Evolutionary conservation across 257 asterid genomes (phyloP), one percentile per base, ranked within the genome.

Genomic region (Penstemon newberryi): DNA sequence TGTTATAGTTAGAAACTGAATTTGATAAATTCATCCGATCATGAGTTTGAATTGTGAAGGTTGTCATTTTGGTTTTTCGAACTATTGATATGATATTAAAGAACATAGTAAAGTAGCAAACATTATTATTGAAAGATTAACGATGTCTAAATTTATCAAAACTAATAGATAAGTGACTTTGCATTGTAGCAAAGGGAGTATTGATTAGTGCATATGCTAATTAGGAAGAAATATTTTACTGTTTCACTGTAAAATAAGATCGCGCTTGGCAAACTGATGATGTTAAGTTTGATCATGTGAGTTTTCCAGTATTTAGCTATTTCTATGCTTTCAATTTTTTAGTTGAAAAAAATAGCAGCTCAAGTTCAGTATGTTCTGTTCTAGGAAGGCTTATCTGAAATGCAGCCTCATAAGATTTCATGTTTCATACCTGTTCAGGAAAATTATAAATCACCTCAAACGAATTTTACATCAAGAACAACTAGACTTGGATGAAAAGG

Each of bases 11-110:
- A 25, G 33, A 25, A 25, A 38, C 6, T 52, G 46, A 63, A 39
- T 70, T 57, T 47, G 64, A 62, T 74, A 55, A 67, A 43, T 45
- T 64, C 64, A 19, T 18, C 63, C 69, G 13, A 12, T 8, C 12
- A 41, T 36, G 41, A 60, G 39, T 40, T 69, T 43, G 42, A 46
- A 46, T 47, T 38, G n/a, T 71, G 52, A 65, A 70, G 69, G 37
- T 56, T 63, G 44, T 10, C 54, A 36, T 37, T 39, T 19, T 51
- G 40, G 39, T 75, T 45, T 47, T 65, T 44, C 38, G 37, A 44
- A 40, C 65, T 49, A 7, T 13, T 25, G 33, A 25, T 25, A 25
- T 25, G 2, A 25, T 25, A 25, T 25, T 25, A 25, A 25, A 25
- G 33, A 25, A 25, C 33, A 25, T 25, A 25, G 2, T 25, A 25